Evolutionary conservation across 257 asterid genomes (phyloP).

Genomic region (Gentiana dahurica): DNA sequence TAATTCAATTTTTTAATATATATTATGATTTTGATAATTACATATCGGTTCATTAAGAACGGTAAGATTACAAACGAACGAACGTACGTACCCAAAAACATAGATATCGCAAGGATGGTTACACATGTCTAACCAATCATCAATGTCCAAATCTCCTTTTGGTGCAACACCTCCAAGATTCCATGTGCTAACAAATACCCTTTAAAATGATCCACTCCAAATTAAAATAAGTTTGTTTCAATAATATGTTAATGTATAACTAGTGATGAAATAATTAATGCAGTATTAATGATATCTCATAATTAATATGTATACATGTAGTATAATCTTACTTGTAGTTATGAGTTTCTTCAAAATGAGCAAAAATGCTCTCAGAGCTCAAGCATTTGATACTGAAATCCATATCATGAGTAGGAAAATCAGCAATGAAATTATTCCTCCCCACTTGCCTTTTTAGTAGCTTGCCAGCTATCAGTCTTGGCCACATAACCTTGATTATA

Average conservation of each 20-base stretch:
- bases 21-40: no score
- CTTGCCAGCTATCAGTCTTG: constrained; percentile 51
- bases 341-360: constrained; percentile 9
- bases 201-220: background rate
- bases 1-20: no score
- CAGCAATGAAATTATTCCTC: constrained; percentile 45
- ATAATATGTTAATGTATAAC: no score
- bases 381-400: constrained; percentile 17
- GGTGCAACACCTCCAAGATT: constrained; percentile 39
- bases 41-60: no score
- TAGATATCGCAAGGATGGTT: constrained; percentile 25
- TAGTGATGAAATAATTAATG: background rate
- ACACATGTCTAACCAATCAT: constrained; percentile 26
- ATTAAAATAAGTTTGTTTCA: background rate
- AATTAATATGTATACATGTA: background rate
- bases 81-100: constrained; percentile 23
- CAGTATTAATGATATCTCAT: no score
- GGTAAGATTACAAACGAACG: no score
- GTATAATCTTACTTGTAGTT: constrained; percentile 27
- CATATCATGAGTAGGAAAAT: constrained; percentile 24
- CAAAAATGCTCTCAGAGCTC: constrained; percentile 11
- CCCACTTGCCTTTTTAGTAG: constrained; percentile 32
- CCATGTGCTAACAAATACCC: constrained; percentile 43
- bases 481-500: constrained; percentile 42
- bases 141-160: constrained; percentile 21